phyloP scores from a whole-genome alignment of 1,284 basidiomycete species.

The Melanopsichium pennsylvanicum region DNA sequence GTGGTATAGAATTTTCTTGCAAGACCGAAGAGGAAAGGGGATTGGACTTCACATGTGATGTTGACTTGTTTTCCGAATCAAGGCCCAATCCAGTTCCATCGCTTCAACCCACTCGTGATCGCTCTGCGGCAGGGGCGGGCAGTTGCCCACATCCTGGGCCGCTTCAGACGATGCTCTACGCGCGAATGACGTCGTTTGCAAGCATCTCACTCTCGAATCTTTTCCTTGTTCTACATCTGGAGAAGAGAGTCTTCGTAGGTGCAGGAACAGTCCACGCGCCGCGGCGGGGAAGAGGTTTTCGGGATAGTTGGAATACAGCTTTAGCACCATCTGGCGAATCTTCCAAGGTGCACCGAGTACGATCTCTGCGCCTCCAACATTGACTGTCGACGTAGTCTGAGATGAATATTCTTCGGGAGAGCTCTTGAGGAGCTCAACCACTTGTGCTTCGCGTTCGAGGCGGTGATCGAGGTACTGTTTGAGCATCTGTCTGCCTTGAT shows the following conservation, averaged over 20 bases:
- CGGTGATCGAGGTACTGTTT: slow-evolving; percentile 81
- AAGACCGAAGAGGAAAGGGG: background rate
- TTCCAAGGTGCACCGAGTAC: slow-evolving; percentile 46
- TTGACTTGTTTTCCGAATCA: slow-evolving; percentile 13
- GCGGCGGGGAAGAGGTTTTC: slow-evolving; percentile 78
- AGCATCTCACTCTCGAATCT: slow-evolving; percentile 20
- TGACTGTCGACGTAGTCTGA: slow-evolving; percentile 3
- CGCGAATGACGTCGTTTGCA: slow-evolving; percentile 32
- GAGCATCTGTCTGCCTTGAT: slow-evolving; percentile 72
- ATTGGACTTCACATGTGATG: slow-evolving; percentile 7
- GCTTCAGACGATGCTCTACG: slow-evolving; percentile 19
- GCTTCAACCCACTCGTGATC: slow-evolving; percentile 42
- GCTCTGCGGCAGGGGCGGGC: slow-evolving; percentile 27
- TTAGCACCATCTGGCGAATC: slow-evolving; percentile 51
- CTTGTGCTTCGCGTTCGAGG: slow-evolving; percentile 80
- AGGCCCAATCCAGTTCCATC: slow-evolving; percentile 42
- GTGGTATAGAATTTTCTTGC: background rate
- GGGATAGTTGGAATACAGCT: slow-evolving; percentile 74
- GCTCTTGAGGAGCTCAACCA: slow-evolving; percentile 72
- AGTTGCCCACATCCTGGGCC: slow-evolving; percentile 29
- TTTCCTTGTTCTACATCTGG: slow-evolving; percentile 23
- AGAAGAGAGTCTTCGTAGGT: slow-evolving; percentile 74
- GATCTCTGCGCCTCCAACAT: slow-evolving; percentile 5
- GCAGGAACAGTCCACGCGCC: slow-evolving; percentile 75
- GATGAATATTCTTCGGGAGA: slow-evolving; percentile 66